A percentile compares a stretch with the other conserved stretches of the same genome.
Conservation (phyloP, 805 yeast species). For the Metschnikowia borealis region DNA sequence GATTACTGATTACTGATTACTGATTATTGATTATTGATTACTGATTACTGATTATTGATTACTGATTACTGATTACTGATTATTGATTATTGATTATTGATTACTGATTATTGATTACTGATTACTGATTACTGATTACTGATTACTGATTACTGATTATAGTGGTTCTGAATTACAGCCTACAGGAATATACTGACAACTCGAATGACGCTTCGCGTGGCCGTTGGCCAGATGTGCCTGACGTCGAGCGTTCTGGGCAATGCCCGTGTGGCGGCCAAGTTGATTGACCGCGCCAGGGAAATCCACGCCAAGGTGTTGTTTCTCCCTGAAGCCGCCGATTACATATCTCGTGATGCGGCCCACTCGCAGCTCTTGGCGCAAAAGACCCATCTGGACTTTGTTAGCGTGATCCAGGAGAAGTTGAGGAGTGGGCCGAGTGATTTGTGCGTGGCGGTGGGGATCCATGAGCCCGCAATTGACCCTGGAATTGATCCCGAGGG, state of each 20-base stretch:
- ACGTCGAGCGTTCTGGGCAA: slow-evolving; percentile 59
- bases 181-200: not conserved
- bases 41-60: no score
- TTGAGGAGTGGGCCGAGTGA: slow-evolving; percentile 26
- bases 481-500: no score
- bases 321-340: slow-evolving; percentile 93
- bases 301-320: slow-evolving; percentile 66
- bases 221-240: slow-evolving; percentile 85
- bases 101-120: no score
- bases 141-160: no score
- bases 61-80: no score
- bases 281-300: slow-evolving; percentile 62
- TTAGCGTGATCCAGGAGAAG: slow-evolving; percentile 43
- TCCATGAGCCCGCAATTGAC: slow-evolving; percentile 65
- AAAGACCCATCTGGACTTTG: slow-evolving; percentile 33
- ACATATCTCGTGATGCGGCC: slow-evolving; percentile 63
- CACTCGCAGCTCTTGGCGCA: slow-evolving; percentile 63
- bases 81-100: no score
- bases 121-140: no score
- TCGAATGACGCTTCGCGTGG: slow-evolving; percentile 38
- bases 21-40: no score
- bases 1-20: no score
- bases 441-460: slow-evolving; percentile 75
- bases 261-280: slow-evolving; percentile 50
- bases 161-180: not conserved